A percentile compares a stretch with the other conserved stretches of the same genome.
phyloP scores from a whole-genome alignment of 768 basidiomycete species.

The Boletus subcaerulescens region DNA sequence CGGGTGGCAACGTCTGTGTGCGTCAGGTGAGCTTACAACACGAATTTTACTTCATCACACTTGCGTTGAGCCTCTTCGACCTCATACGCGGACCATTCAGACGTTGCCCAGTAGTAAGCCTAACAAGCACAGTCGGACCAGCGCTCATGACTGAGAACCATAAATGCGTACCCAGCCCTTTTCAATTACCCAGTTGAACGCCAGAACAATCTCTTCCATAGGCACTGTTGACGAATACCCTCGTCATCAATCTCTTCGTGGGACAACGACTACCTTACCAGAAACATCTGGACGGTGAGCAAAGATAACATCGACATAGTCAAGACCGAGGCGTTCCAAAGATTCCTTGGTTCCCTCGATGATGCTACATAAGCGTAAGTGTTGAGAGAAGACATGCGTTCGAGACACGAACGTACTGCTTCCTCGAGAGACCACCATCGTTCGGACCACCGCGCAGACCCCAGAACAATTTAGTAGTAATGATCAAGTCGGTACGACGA shows the following conservation, averaged over 20 bases:
- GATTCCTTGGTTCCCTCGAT: conserved; percentile 52
- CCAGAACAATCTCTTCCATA: conserved; percentile 56
- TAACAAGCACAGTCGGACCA: conserved; percentile 2
- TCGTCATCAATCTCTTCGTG: too few relatives aligned
- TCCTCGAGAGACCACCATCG: conserved; percentile 35
- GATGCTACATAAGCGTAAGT: conserved; percentile 31
- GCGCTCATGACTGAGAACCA: not conserved
- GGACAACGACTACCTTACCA: conserved; percentile 17
- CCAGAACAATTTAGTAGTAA: conserved; percentile 59
- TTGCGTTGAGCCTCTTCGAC: conserved; percentile 43
- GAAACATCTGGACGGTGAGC: conserved; percentile 48
- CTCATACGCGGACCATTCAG: conserved; percentile 54
- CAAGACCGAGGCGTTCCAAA: conserved; percentile 48
- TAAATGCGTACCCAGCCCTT: conserved; percentile 38
- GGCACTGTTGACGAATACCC: conserved; percentile 28
- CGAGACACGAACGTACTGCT: conserved; percentile 20
- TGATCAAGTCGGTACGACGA: conserved; percentile 47
- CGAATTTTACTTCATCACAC: not conserved
- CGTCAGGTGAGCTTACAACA: not conserved
- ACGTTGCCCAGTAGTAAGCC: conserved; percentile 49
- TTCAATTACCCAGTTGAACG: conserved; percentile 54
- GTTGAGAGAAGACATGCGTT: not conserved
- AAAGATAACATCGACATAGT: conserved; percentile 51
- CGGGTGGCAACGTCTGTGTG: conserved; percentile 45
- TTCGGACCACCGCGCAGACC: conserved; percentile 49